phyloP scores from a whole-genome alignment of 2,329 filamentous ascomycete genomes.

The Cladophialophora yegresii region DNA sequence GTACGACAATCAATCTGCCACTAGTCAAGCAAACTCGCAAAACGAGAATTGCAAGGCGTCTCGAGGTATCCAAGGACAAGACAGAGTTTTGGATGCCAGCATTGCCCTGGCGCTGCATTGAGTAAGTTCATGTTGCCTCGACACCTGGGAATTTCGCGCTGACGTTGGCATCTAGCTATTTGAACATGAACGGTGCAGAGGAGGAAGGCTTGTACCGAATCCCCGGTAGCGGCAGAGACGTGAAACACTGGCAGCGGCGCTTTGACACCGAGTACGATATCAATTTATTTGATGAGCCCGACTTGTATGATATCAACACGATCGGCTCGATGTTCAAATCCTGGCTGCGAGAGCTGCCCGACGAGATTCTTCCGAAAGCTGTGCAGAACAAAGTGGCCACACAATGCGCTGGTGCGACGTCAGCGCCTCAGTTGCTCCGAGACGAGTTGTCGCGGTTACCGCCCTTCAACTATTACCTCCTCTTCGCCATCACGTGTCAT shows the following conservation, averaged over 20 bases:
- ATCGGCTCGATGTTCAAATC: conserved; percentile 95
- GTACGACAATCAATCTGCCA: conserved; percentile 82
- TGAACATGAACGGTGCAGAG: conserved; percentile 92
- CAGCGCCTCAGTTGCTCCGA: conserved; percentile 80
- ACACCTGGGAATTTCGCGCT: conserved; percentile 19
- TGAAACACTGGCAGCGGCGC: conserved; percentile 88
- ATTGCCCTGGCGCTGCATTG: conserved; percentile 91
- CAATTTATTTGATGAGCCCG: conserved; percentile 81
- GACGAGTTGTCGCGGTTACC: conserved; percentile 93
- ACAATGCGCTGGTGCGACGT: conserved; percentile 75
- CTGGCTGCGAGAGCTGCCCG: conserved; percentile 91
- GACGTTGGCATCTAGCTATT: conserved; percentile 58
- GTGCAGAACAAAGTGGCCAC: conserved; percentile 77
- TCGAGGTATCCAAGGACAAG: conserved; percentile 88
- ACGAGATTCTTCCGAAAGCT: conserved; percentile 86
- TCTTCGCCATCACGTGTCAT: conserved; percentile 96
- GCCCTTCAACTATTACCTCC: conserved; percentile 94
- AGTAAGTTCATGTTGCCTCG: conserved; percentile 54
- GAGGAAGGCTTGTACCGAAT: conserved; percentile 92
- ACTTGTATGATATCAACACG: conserved; percentile 94
- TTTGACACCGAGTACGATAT: conserved; percentile 89
- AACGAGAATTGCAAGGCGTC: conserved; percentile 84
- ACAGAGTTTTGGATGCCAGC: conserved; percentile 99
- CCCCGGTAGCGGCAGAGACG: conserved; percentile 83
- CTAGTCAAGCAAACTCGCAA: conserved; percentile 85